Conservation (phyloP, 2,329 filamentous ascomycete genomes). For the Arthrobotrys megalospora region DNA sequence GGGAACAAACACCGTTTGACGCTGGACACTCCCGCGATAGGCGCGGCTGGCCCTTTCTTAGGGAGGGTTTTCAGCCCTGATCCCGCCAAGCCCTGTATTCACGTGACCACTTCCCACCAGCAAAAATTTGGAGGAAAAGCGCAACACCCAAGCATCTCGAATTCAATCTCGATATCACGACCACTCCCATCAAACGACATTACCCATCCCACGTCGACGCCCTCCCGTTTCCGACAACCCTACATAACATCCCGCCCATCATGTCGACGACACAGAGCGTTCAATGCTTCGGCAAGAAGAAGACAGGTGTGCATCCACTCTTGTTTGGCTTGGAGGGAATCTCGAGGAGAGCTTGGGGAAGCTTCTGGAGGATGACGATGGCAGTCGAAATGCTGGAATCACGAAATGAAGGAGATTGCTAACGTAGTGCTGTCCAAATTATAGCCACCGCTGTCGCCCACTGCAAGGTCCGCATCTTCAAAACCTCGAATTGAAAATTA, state of each 20-base stretch:
- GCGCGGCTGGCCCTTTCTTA: neutral
- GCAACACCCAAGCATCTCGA: slow-evolving; percentile 56
- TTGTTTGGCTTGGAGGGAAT: slow-evolving; percentile 31
- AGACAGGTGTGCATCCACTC: slow-evolving; percentile 73
- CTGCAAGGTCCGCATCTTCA: slow-evolving; percentile 80
- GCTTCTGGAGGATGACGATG: slow-evolving; percentile 35
- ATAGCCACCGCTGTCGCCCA: slow-evolving; percentile 87
- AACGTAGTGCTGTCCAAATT: slow-evolving; percentile 65
- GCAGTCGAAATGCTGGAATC: slow-evolving; percentile 65
- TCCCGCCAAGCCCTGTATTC: slow-evolving; percentile 1
- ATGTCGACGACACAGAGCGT: slow-evolving; percentile 81
- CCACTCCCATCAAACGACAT: slow-evolving; percentile 17
- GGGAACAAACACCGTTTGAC: slow-evolving; percentile 15
- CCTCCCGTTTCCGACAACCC: slow-evolving; percentile 31
- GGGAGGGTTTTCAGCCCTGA: slow-evolving; percentile 60
- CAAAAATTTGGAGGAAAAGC: slow-evolving; percentile 51
- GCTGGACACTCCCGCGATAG: slow-evolving; percentile 11
- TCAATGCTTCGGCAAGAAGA: slow-evolving; percentile 99
- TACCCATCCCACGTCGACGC: slow-evolving; percentile 43
- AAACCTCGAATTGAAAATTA: slow-evolving; percentile 19
- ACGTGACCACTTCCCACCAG: slow-evolving; percentile 54
- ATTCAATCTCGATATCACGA: slow-evolving; percentile 61
- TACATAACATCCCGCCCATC: slow-evolving; percentile 73
- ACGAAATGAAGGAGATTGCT: slow-evolving; percentile 64
- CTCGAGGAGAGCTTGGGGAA: slow-evolving; percentile 12